Evolutionary conservation across 176 grass and related monocot genomes (phyloP), one percentile per base, ranked within the genome.

Genomic region (Canna indica): DNA sequence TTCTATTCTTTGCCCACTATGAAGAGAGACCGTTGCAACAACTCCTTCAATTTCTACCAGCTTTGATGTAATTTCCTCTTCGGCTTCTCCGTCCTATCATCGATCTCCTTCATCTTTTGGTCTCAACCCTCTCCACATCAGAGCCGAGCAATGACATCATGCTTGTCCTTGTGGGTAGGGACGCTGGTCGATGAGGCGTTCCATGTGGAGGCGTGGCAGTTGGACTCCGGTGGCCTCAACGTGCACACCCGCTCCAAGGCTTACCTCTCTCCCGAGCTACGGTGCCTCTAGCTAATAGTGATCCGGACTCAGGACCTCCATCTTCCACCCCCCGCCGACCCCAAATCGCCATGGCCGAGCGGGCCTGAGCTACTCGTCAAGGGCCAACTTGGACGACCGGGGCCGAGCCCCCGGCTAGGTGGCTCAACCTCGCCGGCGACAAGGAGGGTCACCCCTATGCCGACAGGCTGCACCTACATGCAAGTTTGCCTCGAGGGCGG

Each of bases 121-220:
- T n/a, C n/a, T n/a, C n/a, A n/a, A n/a, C n/a, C n/a, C n/a, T n/a
- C 18, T 75, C 82, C 58, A 13, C 81, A 2, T 45, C 67, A 77
- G 83, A 56, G 78, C 70, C 71, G 14, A 64, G 74, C 15, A 88
- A 78, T 52, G 94, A 99, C 68, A 84, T 93, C 30, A 99, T 99
- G 94, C 83, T 99, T 29, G 86, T n/a, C 89, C 34, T 86, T 90
- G 10, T 99, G 94, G 94, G 73, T 93, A n/a, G 94, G 94, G 59
- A 99, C 89, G 6, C 94, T 93, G 82, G 86, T 84, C 0, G 94
- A 99, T 73, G 94, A 99, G 82, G 80, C 94, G 54, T 99, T 99
- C 79, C 94, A 93, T n/a, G n/a, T n/a, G 73, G 94, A 93, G 59
- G 89, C 94, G 24, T 99, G 94, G 94, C 94, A 93, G 12, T 99